Conservation (phyloP, 768 basidiomycete species). For the Pulveroboletus sp. region DNA sequence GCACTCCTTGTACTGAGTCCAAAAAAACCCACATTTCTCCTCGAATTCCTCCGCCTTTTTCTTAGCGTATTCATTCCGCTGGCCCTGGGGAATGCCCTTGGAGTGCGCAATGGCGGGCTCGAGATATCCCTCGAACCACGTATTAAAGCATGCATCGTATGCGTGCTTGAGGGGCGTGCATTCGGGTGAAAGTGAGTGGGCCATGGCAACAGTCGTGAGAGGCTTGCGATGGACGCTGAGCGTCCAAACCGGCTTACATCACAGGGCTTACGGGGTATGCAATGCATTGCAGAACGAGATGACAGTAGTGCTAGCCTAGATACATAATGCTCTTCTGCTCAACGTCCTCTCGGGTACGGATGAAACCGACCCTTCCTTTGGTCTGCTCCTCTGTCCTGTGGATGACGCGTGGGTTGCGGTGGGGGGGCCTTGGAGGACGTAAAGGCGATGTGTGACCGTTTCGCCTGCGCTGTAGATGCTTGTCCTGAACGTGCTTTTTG, state of each 20-base stretch:
- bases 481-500: constrained; percentile 66
- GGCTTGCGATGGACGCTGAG: background rate
- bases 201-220: constrained; percentile 41
- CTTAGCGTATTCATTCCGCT: constrained; percentile 59
- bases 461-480: constrained; percentile 47
- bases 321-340: constrained; percentile 7
- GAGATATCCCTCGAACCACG: constrained; percentile 96
- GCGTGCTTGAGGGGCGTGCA: constrained; percentile 87
- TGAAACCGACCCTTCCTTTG: constrained; percentile 25
- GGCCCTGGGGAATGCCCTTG: constrained; percentile 36
- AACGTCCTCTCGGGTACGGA: constrained; percentile 25
- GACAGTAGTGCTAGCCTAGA: constrained; percentile 12
- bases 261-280: constrained; percentile 3
- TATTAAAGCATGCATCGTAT: constrained; percentile 95
- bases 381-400: constrained; percentile 16
- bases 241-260: constrained; percentile 16
- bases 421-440: constrained; percentile 30
- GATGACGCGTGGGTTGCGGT: constrained; percentile 5
- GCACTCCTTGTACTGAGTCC: constrained; percentile 76
- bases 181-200: constrained; percentile 71
- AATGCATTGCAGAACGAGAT: background rate
- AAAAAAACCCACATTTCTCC: constrained; percentile 74
- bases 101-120: constrained; percentile 61
- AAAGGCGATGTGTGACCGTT: constrained; percentile 63
- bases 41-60: constrained; percentile 88